phyloP scores from a whole-genome alignment of 257 asterid genomes.

The Mentha longifolia region DNA sequence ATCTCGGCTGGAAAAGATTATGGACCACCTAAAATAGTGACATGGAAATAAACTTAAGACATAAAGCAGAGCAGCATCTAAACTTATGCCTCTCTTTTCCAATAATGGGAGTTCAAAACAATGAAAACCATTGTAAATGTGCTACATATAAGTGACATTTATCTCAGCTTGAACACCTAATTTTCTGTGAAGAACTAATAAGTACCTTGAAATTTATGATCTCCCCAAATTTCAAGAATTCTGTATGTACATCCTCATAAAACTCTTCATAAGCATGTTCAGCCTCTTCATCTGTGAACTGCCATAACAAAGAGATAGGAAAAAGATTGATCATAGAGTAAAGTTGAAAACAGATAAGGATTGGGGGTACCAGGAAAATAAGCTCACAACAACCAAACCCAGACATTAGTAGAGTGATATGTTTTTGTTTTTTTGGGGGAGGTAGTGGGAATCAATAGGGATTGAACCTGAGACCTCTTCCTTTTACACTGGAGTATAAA shows the following conservation, averaged over 20 bases:
- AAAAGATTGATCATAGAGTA: constrained; percentile 43
- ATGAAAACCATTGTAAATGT: background rate
- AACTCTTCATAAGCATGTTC: constrained; percentile 89
- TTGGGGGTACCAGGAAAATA: constrained; percentile 25
- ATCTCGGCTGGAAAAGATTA: too few species aligned
- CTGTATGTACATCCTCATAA: constrained; percentile 97
- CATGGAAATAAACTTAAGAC: constrained; percentile 7
- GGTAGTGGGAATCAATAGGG: background rate
- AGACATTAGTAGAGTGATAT: constrained; percentile 18
- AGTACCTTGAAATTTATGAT: constrained; percentile 90
- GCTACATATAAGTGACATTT: constrained; percentile 4
- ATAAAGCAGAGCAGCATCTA: constrained; percentile 1
- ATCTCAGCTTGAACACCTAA: constrained; percentile 27
- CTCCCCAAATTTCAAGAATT: constrained; percentile 94
- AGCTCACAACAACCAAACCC: constrained; percentile 20
- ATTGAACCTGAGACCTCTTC: background rate
- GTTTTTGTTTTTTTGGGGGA: background rate
- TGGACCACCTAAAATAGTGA: background rate
- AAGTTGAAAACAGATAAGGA: constrained; percentile 17
- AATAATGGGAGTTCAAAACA: background rate
- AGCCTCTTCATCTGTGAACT: constrained; percentile 92
- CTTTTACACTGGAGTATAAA: background rate
- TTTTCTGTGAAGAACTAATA: constrained; percentile 22
- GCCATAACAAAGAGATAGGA: constrained; percentile 46
- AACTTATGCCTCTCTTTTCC: constrained; percentile 16